Base-by-base conservation (phyloP, 331 rosid genomes). In the Malus hybrid region DNA sequence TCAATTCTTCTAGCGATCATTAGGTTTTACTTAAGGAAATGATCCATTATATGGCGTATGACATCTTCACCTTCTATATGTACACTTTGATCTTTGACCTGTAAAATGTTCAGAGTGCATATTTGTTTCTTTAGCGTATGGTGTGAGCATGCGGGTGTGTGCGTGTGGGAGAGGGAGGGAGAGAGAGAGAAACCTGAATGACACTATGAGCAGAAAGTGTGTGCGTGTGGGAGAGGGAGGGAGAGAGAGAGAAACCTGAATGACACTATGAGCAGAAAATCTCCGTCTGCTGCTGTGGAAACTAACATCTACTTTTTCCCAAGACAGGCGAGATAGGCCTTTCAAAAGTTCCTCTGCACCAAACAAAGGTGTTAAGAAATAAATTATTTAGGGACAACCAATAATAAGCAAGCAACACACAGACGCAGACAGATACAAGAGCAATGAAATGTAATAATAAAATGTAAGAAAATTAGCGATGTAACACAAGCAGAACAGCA, bases 301-400 rank as follows among this genome's bases (percentile, higher is more conserved):
- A 81, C 96, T 92, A 82, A 95, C 98, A 83, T 95, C 99, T 81
- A 95, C 84, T 79, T 95, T 95, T 78, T 95, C 94, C 99, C 99
- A 95, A 3, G 97, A 90, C 62, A 95, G 72, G 3, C 90, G 78
- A 36, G 99, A 95, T 76, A 95, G 79, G 50, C 94, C 99, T 6
- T 90, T 88, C 69, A 89, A 92, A 78, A 95, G 83, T 79, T 92
- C 98, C 85, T 86, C 99, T 95, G 90, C 86, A 81, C 57, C 10
- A 56, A 22, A 73, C 22, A 59, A 20, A 57, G 55, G 11, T 7
- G 16, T 22, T 8, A 0, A 29, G 65, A 8, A 11, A 56, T 0
- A 59, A 59, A 59, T 22, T 20, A 27, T 59, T 22, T 22, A 10
- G 31, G 64, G 0, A 22, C 15, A 22, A 22, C 27, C 31, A 2